Percentiles rank a stretch among this genome's conserved stretches.
phyloP scores from a whole-genome alignment of 768 basidiomycete species.

The Gautieria morchelliformis region DNA sequence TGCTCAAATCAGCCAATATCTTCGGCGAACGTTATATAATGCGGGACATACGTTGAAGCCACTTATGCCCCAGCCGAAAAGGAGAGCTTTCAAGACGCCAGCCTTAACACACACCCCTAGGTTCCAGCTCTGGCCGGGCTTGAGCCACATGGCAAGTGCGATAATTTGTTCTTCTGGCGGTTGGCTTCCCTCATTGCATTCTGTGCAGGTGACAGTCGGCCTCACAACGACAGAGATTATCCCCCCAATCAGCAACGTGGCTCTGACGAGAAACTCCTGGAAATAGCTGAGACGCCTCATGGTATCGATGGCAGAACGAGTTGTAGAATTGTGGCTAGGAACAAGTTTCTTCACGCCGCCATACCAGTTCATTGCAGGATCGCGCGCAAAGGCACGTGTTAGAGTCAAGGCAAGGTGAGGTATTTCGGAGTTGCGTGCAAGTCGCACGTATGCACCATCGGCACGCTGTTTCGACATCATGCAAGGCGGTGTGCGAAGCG shows the following conservation, averaged over 20 bases:
- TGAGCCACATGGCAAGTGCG: constrained; percentile 14
- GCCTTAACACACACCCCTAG: constrained; percentile 6
- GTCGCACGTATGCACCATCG: constrained; percentile 1
- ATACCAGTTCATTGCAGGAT: constrained; percentile 17
- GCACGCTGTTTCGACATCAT: background rate
- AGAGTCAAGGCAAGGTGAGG: constrained; percentile 7
- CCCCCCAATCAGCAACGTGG: constrained; percentile 9
- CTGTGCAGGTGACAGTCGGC: background rate
- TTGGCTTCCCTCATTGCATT: background rate
- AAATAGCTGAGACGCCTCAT: constrained; percentile 11
- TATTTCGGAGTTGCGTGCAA: constrained; percentile 3
- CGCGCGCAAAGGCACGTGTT: constrained; percentile 13
- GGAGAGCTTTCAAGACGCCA: constrained; percentile 8
- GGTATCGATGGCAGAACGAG: background rate
- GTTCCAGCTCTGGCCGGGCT: constrained; percentile 11
- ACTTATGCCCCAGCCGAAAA: constrained; percentile 10
- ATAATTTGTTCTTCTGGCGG: constrained; percentile 10
- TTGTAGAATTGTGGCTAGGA: background rate
- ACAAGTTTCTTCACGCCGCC: constrained; percentile 3
- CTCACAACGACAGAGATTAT: constrained; percentile 9
- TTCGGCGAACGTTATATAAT: background rate
- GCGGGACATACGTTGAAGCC: constrained; percentile 11
- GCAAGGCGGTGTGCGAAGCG: no score
- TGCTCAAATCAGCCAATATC: background rate
- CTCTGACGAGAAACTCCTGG: constrained; percentile 9